Conservation (phyloP, 148 eudicot species). For the Simmondsia chinensis region DNA sequence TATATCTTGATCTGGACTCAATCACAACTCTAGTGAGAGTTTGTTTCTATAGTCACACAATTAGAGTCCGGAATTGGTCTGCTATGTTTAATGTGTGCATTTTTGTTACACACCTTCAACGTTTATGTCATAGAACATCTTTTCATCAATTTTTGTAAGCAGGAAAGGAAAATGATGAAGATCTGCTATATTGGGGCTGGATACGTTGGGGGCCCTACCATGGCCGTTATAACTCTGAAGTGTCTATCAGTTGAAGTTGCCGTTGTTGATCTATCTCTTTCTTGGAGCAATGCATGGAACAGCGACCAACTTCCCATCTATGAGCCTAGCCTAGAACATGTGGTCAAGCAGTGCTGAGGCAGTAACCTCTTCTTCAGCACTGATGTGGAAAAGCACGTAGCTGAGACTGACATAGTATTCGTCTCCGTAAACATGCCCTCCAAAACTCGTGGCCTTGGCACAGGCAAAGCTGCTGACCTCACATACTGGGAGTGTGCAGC, state of each 20-base stretch:
- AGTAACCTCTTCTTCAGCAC: constrained; percentile 22
- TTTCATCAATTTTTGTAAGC: no score
- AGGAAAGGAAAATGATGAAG: constrained; percentile 16
- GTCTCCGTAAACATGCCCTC: constrained; percentile 20
- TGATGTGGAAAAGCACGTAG: constrained; percentile 20
- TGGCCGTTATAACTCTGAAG: constrained; percentile 21
- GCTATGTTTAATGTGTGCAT: no score
- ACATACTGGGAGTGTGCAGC: constrained; percentile 25
- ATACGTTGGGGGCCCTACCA: constrained; percentile 21
- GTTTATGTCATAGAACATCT: no score
- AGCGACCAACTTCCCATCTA: constrained; percentile 18
- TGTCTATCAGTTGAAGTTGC: constrained; percentile 15
- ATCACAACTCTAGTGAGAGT: no score
- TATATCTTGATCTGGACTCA: no score
- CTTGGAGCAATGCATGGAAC: constrained; percentile 20
- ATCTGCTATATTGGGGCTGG: constrained; percentile 20
- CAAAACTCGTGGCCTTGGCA: constrained; percentile 18
- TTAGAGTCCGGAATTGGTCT: no score
- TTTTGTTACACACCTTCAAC: no score
- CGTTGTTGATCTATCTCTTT: constrained; percentile 14
- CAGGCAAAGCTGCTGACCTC: constrained; percentile 18
- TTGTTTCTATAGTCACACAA: no score
- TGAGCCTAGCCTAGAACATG: constrained; percentile 19
- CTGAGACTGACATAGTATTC: constrained; percentile 12
- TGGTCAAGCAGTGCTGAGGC: constrained; percentile 21